Evolutionary conservation across 1,284 basidiomycete species (phyloP).

Genomic region (Sanghuangporus weigelae): DNA sequence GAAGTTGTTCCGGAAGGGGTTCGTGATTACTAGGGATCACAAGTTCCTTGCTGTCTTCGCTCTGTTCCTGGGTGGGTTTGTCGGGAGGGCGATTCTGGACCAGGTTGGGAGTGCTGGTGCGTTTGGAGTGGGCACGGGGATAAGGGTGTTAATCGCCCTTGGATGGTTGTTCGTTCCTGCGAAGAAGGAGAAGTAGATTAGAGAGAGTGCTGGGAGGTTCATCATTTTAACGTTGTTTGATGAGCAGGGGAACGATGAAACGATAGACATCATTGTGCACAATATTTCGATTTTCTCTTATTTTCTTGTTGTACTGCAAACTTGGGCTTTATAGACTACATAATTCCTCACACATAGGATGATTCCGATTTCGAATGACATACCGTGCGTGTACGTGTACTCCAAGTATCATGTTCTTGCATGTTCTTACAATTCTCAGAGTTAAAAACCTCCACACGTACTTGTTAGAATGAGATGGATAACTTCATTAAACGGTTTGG

Average conservation of each 20-base stretch:
- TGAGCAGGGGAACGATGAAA: background rate
- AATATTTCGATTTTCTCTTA: no score
- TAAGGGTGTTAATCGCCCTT: constrained; percentile 58
- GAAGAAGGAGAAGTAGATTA: constrained; percentile 27
- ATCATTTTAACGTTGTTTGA: no score
- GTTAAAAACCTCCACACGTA: no score
- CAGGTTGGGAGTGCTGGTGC: constrained; percentile 58
- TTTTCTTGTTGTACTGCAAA: no score
- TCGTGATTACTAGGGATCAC: constrained; percentile 65
- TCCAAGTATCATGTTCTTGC: no score
- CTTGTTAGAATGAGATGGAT: no score
- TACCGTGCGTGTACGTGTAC: no score
- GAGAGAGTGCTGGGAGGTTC: background rate
- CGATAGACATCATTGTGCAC: background rate
- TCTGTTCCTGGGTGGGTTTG: constrained; percentile 75
- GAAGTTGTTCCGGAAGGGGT: constrained; percentile 52
- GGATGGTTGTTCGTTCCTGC: constrained; percentile 67
- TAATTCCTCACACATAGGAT: no score
- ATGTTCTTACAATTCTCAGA: no score
- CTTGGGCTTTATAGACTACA: no score
- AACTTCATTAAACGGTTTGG: no score
- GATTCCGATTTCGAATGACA: no score
- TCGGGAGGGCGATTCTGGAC: constrained; percentile 60
- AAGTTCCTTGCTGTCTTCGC: constrained; percentile 60
- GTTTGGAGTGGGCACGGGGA: constrained; percentile 62